Base-by-base conservation (phyloP, 495 filamentous ascomycete species). In the Penicillium psychrofluorescens region DNA sequence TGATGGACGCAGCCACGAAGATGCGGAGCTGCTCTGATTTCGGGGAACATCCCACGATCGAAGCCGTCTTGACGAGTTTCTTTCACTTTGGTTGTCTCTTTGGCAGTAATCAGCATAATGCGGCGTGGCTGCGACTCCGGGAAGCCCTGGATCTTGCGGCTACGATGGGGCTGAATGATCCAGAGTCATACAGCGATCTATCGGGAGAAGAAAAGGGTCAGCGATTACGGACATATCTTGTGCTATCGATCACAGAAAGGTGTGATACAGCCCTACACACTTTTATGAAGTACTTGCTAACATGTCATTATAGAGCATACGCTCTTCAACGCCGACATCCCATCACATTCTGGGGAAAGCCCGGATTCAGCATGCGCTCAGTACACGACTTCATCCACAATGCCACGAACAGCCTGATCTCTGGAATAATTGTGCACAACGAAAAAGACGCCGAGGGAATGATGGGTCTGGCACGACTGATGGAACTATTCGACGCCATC, bases 41-140 rank as follows among this genome's bases (percentile, higher is more conserved):
- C 54, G 70, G 87, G 11, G 86, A 89, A 46, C 69, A 72, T 50
- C 85, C 85, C 0, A 84, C 80, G 0, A 63, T 86, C 29, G 79
- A 81, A 52, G 82, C 75, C 5, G 72, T 90, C 12, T 71, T 85
- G 44, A 90, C 86, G 3, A 88, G 84, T 38, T 94, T 84, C 62
- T 89, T 90, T 58, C 66, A 88, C 7, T 91, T 86, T 56, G 85
- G 80, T 2, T 86, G 79, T 62, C 76, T 83, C 54, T 86, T 85
- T 62, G 81, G 79, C 13, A 78, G 88, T 31, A 72, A 72, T 43
- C 71, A 76, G 44, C 70, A 71, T 56, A 75, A 78, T 42, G 66
- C 67, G 0, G 75, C 75, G 4, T 81, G 79, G 72, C 68, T 77
- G 30, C 80, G 81, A 43, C 56, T 84, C 22, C 63, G 78, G 22